These are phyloP conservation scores for Silene conica DNA, from an alignment of 148 eudicot genomes.

Conservation along the genomic window DNA sequence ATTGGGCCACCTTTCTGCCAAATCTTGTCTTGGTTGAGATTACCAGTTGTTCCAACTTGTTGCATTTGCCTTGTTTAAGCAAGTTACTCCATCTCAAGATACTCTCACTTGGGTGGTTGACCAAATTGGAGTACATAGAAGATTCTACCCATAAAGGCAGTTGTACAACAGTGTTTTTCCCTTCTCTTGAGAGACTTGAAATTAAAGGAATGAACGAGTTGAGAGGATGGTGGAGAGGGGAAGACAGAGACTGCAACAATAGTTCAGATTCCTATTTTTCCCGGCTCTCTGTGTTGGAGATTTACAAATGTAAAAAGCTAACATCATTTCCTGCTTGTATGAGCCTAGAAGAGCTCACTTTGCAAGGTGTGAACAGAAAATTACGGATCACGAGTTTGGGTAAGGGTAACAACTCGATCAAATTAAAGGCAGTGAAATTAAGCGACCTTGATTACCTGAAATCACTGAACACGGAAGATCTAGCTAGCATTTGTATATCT, in stretches of 20 bases:
- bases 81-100: background rate
- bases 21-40: too few species aligned
- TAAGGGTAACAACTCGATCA: background rate
- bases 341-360: background rate
- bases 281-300: background rate
- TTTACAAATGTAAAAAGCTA: background rate
- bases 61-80: background rate
- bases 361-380: background rate
- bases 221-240: conserved; percentile 1
- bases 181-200: conserved; percentile 4
- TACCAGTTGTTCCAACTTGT: background rate
- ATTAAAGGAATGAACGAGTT: background rate
- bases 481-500: background rate
- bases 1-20: background rate
- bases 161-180: background rate
- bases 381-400: background rate
- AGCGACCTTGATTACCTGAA: background rate
- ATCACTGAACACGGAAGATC: background rate
- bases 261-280: background rate
- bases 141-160: background rate
- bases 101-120: background rate
- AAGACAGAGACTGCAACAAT: too few species aligned
- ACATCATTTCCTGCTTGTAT: background rate
- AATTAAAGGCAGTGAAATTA: background rate
- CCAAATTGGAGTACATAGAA: conserved; percentile 8